Evolutionary conservation across 768 basidiomycete species (phyloP).

Genomic region (Termitomyces sp.): DNA sequence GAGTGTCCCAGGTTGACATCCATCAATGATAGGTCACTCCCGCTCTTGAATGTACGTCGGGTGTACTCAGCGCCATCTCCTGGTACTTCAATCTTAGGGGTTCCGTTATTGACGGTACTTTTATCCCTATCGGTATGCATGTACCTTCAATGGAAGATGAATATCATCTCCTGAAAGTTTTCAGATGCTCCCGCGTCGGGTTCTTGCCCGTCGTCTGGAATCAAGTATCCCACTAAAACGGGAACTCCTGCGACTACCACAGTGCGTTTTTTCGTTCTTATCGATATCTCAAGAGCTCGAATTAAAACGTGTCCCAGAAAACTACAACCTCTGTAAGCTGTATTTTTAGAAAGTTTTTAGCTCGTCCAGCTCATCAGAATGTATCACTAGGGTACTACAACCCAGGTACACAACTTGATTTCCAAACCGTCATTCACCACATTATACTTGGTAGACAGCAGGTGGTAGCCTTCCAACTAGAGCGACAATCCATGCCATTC

Average conservation of each 20-base stretch:
- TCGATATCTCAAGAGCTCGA: neutral
- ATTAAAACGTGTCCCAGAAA: neutral
- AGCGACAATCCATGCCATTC: conserved; percentile 41
- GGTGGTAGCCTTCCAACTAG: conserved; percentile 34
- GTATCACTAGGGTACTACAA: conserved; percentile 6
- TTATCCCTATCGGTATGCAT: conserved; percentile 58
- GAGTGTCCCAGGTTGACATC: neutral
- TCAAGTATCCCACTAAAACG: conserved; percentile 59
- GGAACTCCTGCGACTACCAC: conserved; percentile 16
- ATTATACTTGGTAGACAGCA: conserved; percentile 10
- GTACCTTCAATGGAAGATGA: conserved; percentile 11
- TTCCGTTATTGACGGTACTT: conserved; percentile 62
- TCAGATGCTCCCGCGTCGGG: conserved; percentile 48
- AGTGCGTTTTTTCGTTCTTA: conserved; percentile 15
- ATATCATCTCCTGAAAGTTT: neutral
- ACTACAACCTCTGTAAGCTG: conserved; percentile 15
- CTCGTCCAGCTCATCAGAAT: neutral
- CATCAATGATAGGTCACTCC: conserved; percentile 41
- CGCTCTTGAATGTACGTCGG: conserved; percentile 27
- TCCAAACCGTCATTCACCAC: neutral
- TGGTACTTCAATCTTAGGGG: conserved; percentile 68
- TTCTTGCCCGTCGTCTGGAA: conserved; percentile 51
- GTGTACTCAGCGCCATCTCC: conserved; percentile 35
- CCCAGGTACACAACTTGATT: conserved; percentile 8
- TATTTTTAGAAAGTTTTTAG: neutral